Evolutionary conservation across 2,329 filamentous ascomycete genomes (phyloP), one percentile per base, ranked within the genome.

Genomic region (Rhynchosporium secalis): DNA sequence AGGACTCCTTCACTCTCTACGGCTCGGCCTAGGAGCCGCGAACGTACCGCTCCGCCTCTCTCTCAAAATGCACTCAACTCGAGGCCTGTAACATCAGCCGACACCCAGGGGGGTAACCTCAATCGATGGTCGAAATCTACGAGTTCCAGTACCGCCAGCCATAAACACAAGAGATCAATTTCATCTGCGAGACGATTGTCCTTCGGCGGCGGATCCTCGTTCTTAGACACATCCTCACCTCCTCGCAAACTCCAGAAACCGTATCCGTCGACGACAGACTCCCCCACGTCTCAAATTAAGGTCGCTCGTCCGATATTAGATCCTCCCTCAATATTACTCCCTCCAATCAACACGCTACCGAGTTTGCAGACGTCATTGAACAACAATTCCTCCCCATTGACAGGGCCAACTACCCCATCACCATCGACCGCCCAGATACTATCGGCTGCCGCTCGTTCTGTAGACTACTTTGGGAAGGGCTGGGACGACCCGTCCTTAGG

Each of bases 341-440:
- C 72, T 7, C 71, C 71, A n/a, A 71, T 74, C 48, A 69, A 71
- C 38, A 72, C 71, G 3, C 64, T 72, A 13, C 72, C 72, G n/a
- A 65, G 59, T 63, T 58, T 70, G 54, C 68, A 72, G 63, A 68
- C 65, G 10, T 65, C 65, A 20, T 62, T 62, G 8, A 64, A 54
- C n/a, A 70, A 65, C 41, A 59, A 62, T 13, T 66, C 71, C 28
- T 71, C 73, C 7, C 70, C 70, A 49, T 65, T 70, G 58, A 71
- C 65, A 36, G 68, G 66, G 41, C 66, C 68, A 7, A 62, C 63
- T n/a, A 71, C 70, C 4, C 70, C 70, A 20, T 73, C 73, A 33
- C 71, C 70, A 15, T 72, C 72, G 4, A 74, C 73, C 13, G 69
- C 72, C 43, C 71, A 71, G 43, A 61, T 74, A 36, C 58, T 74